Base-by-base conservation (phyloP, 495 filamentous ascomycete species). In the Aspergillus homomorphus region DNA sequence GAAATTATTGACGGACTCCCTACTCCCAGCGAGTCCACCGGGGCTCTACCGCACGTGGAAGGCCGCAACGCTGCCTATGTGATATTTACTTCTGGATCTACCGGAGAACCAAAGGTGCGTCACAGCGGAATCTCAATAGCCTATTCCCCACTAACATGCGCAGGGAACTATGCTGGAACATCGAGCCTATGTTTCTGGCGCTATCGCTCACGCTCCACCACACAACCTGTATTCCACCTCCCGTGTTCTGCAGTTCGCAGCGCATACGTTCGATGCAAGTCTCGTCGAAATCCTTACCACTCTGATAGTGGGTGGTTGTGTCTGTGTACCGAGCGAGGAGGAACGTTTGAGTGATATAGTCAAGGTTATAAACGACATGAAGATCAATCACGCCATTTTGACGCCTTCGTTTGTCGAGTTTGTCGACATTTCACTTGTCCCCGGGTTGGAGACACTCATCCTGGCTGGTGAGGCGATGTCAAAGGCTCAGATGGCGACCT, bases 401-500 rank as follows among this genome's bases (percentile, higher is more conserved):
- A 85, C 83, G 7, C 82, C 83, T 24, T 82, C 82, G 4, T 77
- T 84, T 28, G 73, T 77, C 42, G 70, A 74, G 21, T 79, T 77
- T 26, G 62, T 80, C 22, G 65, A 74, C 19, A 77, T 78, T 20
- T 70, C 72, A 5, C 71, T 64, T 4, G 73, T 85, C 19, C 78
- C 80, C 0, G 65, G 65, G 7, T 62, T 87, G 20, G 66, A 75
- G 43, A 74, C 61, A 33, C 62, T 85, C 1, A 66, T 80, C 19
- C 66, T 81, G 26, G 78, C 69, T 8, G 84, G 83, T 8, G 85
- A 88, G 64, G 70, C 80, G 42, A 80, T 87, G 77, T 77, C 78
- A 21, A 70, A 74, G 42, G 75, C 76, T 3, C 66, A 82, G 56
- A 66, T 83, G 38, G 67, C 72, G 1, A 78, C 73, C 21, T 87